Evolutionary conservation across 768 basidiomycete genomes (phyloP), one percentile per base, ranked within the genome.

Genomic region (Leccinum disarticulatum): DNA sequence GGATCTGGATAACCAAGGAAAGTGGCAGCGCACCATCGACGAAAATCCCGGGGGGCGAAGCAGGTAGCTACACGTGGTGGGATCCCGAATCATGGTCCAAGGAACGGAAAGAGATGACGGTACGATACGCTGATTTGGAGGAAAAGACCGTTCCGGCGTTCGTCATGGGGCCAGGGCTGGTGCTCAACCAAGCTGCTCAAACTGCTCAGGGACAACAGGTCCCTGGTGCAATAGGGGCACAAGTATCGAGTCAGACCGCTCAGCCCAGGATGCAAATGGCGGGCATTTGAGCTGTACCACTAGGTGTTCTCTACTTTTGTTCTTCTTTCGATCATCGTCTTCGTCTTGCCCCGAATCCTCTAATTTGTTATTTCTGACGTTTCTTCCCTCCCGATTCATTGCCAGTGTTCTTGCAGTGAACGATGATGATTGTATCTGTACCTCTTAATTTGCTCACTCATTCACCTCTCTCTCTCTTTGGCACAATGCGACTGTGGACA

Each of bases 41-140:
- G 66, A 91, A 91, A 74, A 86, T 90, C 7, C 84, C 81, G 48
- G 88, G 90, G 53, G 86, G 90, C 67, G 92, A 97, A 74, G 85
- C 89, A 64, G 94, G 95, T 28, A 84, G 87, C 55, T 96, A 95
- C 77, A 91, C 93, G 52, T 90, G 86, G 79, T 95, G 93, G 89
- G 90, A 93, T 67, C 84, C 87, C 10, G 88, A 91, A 61, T 85
- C 83, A 71, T 88, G 87, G 87, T 77, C 80, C 59, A 89, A 91
- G 76, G 85, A 87, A 67, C 81, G 87, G 69, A 90, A 88, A 74
- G 86, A 90, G 69, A 85, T 88, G 83, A 85, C 83, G 15, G 88
- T 91, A 52, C 75, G 88, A 61, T 90, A 90, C 66, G 72, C 83
- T 56, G 89, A 90, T 69, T 76, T 90, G 67, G 87, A 89, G 75